phyloP scores from a whole-genome alignment of 495 filamentous ascomycete genomes.

The Trichoderma virens region DNA sequence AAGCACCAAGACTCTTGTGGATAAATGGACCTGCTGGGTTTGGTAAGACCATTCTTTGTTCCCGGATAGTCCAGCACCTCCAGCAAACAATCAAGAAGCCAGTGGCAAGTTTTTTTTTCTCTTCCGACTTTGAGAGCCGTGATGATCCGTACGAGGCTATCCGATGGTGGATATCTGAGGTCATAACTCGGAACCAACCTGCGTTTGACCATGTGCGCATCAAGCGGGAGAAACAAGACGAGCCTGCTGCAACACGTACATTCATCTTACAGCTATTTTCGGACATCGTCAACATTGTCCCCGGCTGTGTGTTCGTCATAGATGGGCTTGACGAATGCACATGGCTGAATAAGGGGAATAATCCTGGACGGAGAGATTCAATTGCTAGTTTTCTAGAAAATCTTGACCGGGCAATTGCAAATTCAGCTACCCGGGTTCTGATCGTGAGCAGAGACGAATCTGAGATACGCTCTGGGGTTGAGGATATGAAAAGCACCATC shows the following conservation, averaged over 20 bases:
- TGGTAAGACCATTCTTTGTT: constrained; percentile 26
- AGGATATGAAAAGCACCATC: neutral
- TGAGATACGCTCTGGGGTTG: constrained; percentile 19
- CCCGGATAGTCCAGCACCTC: constrained; percentile 20
- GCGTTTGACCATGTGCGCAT: constrained; percentile 16
- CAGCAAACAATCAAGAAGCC: neutral
- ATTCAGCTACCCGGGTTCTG: constrained; percentile 17
- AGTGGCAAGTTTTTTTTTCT: constrained; percentile 23
- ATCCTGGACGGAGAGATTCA: neutral
- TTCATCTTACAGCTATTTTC: constrained; percentile 17
- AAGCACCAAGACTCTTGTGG: constrained; percentile 20
- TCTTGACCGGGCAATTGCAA: constrained; percentile 14
- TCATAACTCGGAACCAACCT: constrained; percentile 13
- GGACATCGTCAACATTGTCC: constrained; percentile 15
- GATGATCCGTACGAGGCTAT: constrained; percentile 18
- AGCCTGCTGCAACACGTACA: constrained; percentile 13
- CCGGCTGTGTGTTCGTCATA: constrained; percentile 19
- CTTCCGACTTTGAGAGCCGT: constrained; percentile 16
- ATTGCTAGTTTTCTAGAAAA: constrained; percentile 15
- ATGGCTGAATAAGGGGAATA: constrained; percentile 1
- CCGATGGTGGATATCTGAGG: constrained; percentile 23
- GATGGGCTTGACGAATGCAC: constrained; percentile 27
- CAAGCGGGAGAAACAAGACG: constrained; percentile 10
- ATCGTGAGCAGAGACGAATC: constrained; percentile 20
- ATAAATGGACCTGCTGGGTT: constrained; percentile 23